Conservation (phyloP, 257 asterid species). For the Dorcoceras hygrometricum region DNA sequence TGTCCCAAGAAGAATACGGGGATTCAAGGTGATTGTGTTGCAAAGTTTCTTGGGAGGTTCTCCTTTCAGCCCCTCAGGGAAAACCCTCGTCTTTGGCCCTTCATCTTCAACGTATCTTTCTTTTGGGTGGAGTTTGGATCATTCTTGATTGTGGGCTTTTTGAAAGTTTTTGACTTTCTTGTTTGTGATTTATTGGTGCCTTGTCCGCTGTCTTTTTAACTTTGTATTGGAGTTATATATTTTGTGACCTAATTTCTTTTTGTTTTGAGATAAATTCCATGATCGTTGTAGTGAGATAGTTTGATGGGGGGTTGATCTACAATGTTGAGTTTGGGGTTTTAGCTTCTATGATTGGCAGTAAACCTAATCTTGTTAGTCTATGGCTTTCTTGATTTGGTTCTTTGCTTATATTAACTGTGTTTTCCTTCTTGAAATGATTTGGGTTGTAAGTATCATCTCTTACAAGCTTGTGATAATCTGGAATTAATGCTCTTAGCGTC, state of each 20-base stretch:
- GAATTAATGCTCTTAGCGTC: too few species aligned
- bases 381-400: conserved; percentile 22
- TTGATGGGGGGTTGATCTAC: conserved; percentile 10
- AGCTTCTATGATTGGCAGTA: conserved; percentile 12
- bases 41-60: conserved; percentile 77
- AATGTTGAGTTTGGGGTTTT: background rate
- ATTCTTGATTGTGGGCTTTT: conserved; percentile 21
- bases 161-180: conserved; percentile 11
- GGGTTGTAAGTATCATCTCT: background rate
- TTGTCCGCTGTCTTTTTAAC: background rate
- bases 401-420: background rate
- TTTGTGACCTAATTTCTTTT: conserved; percentile 1
- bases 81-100: conserved; percentile 95
- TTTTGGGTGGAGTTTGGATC: conserved; percentile 8
- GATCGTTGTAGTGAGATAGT: background rate
- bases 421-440: background rate
- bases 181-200: background rate
- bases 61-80: conserved; percentile 91
- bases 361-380: background rate
- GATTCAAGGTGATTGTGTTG: conserved; percentile 52
- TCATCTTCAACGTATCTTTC: conserved; percentile 69
- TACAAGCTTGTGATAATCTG: background rate
- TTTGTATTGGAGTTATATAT: background rate
- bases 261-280: background rate
- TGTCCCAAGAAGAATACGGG: conserved; percentile 58